These are phyloP conservation scores for Juglanconis oblonga DNA, from an alignment of 2,329 filamentous ascomycete genomes.

Conservation along the genomic window DNA sequence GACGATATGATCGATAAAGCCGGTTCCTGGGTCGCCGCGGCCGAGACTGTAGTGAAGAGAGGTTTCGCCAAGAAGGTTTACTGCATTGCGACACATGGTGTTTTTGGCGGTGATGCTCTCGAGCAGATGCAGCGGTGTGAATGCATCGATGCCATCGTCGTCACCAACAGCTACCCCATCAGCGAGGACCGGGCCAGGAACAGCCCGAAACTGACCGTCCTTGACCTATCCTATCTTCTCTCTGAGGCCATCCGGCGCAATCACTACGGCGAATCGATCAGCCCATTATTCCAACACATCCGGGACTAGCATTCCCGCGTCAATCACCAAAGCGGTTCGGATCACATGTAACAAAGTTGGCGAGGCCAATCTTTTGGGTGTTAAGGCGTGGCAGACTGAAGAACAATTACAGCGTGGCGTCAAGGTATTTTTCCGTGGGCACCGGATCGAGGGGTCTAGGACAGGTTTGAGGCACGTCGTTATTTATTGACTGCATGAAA, in stretches of 20 bases:
- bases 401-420: slow-evolving; percentile 16
- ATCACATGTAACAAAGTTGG: background rate
- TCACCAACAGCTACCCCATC: slow-evolving; percentile 97
- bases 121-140: slow-evolving; percentile 89
- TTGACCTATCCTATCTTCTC: slow-evolving; percentile 84
- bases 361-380: background rate
- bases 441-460: slow-evolving; percentile 1
- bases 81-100: slow-evolving; percentile 93
- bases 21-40: slow-evolving; percentile 94
- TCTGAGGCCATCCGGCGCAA: slow-evolving; percentile 93
- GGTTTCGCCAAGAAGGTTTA: slow-evolving; percentile 92
- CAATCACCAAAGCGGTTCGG: background rate
- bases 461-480: slow-evolving; percentile 4
- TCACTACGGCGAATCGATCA: slow-evolving; percentile 88
- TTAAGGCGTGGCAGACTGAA: slow-evolving; percentile 1
- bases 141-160: slow-evolving; percentile 89
- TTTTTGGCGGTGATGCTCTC: slow-evolving; percentile 87
- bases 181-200: slow-evolving; percentile 66
- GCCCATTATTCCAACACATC: slow-evolving; percentile 65
- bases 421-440: slow-evolving; percentile 12
- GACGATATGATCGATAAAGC: slow-evolving; percentile 99
- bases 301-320: slow-evolving; percentile 41
- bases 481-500: slow-evolving; percentile 12
- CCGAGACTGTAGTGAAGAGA: slow-evolving; percentile 92
- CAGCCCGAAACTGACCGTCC: slow-evolving; percentile 79